These are phyloP conservation scores for Ophiosphaerella herpotricha DNA, from an alignment of 2,329 filamentous ascomycete species.

Conservation along the genomic window DNA sequence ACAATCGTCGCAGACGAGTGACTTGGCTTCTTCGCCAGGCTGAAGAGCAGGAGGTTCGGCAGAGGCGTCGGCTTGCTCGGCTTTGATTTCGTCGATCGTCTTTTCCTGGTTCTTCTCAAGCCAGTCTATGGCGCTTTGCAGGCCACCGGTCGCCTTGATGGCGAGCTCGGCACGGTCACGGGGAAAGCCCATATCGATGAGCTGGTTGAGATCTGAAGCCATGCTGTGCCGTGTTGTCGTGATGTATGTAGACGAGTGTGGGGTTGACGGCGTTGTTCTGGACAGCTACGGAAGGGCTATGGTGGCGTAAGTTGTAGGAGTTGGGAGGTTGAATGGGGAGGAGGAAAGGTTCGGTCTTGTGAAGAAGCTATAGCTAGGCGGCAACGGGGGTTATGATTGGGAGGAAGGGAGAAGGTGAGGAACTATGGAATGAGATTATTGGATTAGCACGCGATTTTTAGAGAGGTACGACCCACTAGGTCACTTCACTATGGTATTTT, in stretches of 20 bases:
- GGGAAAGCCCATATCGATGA: slow-evolving; percentile 78
- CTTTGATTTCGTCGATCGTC: slow-evolving; percentile 77
- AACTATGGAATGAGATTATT: slow-evolving; percentile 16
- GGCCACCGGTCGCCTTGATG: slow-evolving; percentile 77
- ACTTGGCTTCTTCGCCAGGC: slow-evolving; percentile 73
- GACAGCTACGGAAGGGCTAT: slow-evolving; percentile 3
- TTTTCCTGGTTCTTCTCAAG: slow-evolving; percentile 90
- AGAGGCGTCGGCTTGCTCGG: slow-evolving; percentile 43
- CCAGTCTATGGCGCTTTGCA: slow-evolving; percentile 92
- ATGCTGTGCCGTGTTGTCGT: slow-evolving; percentile 34
- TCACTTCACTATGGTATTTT: no score
- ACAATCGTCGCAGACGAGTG: slow-evolving; percentile 92
- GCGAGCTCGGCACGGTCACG: slow-evolving; percentile 80
- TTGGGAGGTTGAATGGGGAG: not conserved
- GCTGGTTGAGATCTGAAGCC: slow-evolving; percentile 62
- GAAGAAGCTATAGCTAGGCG: slow-evolving; percentile 6
- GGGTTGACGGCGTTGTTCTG: not conserved
- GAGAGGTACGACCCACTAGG: no score
- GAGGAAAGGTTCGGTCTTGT: slow-evolving; percentile 4
- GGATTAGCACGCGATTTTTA: not conserved
- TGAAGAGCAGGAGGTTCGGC: slow-evolving; percentile 67
- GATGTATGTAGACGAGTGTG: slow-evolving; percentile 8
- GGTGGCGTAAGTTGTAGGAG: not conserved
- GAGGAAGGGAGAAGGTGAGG: slow-evolving; percentile 19
- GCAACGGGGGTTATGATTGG: slow-evolving; percentile 6